Percentiles rank a stretch among this genome's conserved stretches.
These are phyloP conservation scores for Jamesozyma hellenica DNA, from an alignment of 805 yeast genomes.

Conservation along the genomic window DNA sequence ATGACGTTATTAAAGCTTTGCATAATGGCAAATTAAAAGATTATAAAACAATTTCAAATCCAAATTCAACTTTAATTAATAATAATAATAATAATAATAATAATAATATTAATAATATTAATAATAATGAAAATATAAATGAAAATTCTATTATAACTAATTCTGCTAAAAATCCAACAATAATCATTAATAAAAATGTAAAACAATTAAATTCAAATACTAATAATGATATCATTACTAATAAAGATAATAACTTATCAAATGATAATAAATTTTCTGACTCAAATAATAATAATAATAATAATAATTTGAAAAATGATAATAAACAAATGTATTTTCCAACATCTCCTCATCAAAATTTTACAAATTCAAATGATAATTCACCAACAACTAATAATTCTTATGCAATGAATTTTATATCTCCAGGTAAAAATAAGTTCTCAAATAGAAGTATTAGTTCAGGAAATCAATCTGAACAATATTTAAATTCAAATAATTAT, in stretches of 20 bases:
- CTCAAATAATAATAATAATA: no score
- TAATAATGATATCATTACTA: no score
- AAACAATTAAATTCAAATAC: no score
- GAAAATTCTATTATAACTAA: background rate
- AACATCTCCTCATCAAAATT: background rate
- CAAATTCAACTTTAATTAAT: background rate
- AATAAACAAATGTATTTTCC: no score
- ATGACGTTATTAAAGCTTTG: conserved; percentile 1
- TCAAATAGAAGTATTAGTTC: background rate
- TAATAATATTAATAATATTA: background rate
- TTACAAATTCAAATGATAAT: background rate
- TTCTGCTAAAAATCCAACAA: background rate
- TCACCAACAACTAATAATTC: background rate
- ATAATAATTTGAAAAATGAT: no score
- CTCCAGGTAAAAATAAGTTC: background rate
- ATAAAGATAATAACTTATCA: no score
- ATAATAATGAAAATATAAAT: background rate
- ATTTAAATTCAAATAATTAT: no score
- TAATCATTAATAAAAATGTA: background rate
- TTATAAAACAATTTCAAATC: background rate
- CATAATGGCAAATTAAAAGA: conserved; percentile 2
- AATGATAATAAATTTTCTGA: no score
- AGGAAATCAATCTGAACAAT: background rate
- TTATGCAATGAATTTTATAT: background rate
- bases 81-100: background rate